Conservation (phyloP, 1,139 yeast species). For the Saccharomyces hybrid region DNA sequence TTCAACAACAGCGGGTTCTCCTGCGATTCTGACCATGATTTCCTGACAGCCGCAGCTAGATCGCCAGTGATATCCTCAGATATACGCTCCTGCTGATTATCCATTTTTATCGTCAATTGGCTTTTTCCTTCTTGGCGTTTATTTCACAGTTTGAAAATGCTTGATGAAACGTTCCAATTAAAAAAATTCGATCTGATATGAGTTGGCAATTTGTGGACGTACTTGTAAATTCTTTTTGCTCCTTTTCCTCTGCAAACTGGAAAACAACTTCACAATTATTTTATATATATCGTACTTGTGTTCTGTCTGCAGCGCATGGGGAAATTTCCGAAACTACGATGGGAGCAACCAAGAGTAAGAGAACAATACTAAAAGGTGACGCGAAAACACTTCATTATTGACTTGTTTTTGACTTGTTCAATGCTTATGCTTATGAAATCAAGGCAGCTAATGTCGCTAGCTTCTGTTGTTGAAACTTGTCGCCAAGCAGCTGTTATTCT, state of each 20-base stretch:
- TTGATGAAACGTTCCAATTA: too few species aligned
- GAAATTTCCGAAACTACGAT: background rate
- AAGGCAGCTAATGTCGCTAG: too few species aligned
- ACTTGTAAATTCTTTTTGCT: background rate
- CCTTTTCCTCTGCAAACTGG: background rate
- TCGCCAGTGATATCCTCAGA: conserved; percentile 16
- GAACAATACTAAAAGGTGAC: background rate
- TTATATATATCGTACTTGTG: background rate
- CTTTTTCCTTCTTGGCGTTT: background rate
- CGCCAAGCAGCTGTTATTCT: too few species aligned
- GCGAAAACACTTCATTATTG: too few species aligned
- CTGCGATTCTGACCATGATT: conserved; percentile 30
- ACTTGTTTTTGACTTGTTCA: background rate
- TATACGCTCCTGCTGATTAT: conserved; percentile 3
- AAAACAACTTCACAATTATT: background rate
- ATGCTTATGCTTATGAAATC: too few species aligned
- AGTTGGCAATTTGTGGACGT: background rate
- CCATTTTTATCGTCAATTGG: conserved; percentile 3
- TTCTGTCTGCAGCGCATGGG: conserved; percentile 1
- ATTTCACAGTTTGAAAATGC: background rate
- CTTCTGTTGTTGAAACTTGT: too few species aligned
- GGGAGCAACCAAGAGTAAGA: conserved; percentile 1
- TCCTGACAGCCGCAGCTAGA: conserved; percentile 29
- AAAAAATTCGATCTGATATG: too few species aligned
- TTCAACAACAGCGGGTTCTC: conserved; percentile 2